phyloP scores from a whole-genome alignment of 345 rosid genomes.

The Arabis hirsuta region DNA sequence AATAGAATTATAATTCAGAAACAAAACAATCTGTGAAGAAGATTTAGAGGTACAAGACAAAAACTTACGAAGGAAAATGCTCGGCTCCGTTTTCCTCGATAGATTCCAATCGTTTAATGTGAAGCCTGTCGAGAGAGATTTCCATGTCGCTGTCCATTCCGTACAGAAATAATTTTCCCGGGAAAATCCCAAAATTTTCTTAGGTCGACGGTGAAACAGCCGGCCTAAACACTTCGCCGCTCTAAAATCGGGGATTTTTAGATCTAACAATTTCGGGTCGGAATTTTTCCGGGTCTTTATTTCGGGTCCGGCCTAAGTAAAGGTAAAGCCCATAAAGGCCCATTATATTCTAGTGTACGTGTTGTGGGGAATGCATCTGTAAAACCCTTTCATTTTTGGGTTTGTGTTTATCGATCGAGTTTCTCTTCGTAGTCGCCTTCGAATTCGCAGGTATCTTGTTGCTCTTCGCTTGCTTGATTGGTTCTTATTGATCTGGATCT shows the following conservation, averaged over 20 bases:
- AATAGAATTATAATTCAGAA: background rate
- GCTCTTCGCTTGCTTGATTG: conserved; percentile 2
- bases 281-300: conserved; percentile 2
- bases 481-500: conserved; percentile 19
- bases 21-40: background rate
- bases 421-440: conserved; percentile 39
- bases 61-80: conserved; percentile 70
- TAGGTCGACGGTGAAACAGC: conserved; percentile 29
- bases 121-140: conserved; percentile 86
- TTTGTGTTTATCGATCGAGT: background rate
- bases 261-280: conserved; percentile 33
- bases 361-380: background rate
- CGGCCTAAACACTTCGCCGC: conserved; percentile 17
- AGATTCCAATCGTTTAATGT: conserved; percentile 73
- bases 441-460: conserved; percentile 33
- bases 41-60: background rate
- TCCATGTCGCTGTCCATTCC: conserved; percentile 65
- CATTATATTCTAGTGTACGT: background rate
- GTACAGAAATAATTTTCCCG: background rate
- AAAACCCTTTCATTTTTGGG: conserved; percentile 33
- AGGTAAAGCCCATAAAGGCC: conserved; percentile 30
- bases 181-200: background rate
- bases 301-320: background rate
- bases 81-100: conserved; percentile 87
- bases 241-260: background rate